Conservation (phyloP, 1,284 basidiomycete species). For the Lentinula novae-zelandiae region DNA sequence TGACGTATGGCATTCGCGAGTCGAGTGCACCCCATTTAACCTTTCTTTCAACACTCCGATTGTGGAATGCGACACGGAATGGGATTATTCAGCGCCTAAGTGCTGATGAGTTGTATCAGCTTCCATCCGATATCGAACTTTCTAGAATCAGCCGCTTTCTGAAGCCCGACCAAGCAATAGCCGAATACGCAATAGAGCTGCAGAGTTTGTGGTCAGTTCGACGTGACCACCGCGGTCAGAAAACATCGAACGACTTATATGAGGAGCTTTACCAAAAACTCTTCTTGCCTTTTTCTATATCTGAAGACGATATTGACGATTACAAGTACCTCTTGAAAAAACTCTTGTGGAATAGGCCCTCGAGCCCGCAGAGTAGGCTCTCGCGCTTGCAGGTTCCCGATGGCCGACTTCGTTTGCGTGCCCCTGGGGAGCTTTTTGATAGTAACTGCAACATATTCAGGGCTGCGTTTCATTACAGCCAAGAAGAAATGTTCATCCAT, state of each 20-base stretch:
- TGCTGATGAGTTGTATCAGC: not conserved
- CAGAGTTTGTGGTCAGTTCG: not conserved
- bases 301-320: not conserved
- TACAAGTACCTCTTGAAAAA: not conserved
- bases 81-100: not conserved
- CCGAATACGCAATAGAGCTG: not conserved
- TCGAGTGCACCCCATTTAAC: not conserved
- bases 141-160: not conserved
- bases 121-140: slow-evolving; percentile 1
- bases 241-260: not conserved
- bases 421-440: not conserved
- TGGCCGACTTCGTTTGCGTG: not conserved
- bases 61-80: not conserved
- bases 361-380: too few species aligned
- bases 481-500: slow-evolving; percentile 2
- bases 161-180: not conserved
- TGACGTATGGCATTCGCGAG: not conserved
- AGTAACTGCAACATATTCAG: not conserved
- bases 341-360: not conserved
- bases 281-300: not conserved
- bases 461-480: not conserved
- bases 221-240: not conserved
- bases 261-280: not conserved
- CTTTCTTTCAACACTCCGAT: not conserved
- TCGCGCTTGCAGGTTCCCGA: not conserved